phyloP scores from a whole-genome alignment of 768 basidiomycete species.

The Strobilomyces echinocephalus region DNA sequence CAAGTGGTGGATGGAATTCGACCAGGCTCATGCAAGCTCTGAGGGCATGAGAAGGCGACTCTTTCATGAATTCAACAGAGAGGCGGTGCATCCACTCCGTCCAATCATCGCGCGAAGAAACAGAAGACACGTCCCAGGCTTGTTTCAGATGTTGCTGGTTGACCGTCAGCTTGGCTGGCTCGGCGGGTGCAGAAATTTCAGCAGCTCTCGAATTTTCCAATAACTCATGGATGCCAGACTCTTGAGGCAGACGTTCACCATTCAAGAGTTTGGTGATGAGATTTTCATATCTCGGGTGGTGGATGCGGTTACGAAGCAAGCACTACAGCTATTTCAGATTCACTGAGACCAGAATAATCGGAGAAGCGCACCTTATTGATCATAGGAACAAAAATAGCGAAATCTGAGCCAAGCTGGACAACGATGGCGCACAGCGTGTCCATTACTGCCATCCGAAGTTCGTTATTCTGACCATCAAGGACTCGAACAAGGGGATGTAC shows the following conservation, averaged over 20 bases:
- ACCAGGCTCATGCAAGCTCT: conserved; percentile 94
- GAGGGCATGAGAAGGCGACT: conserved; percentile 96
- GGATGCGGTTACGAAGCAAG: conserved; percentile 68
- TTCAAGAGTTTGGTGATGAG: conserved; percentile 85
- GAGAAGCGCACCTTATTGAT: conserved; percentile 73
- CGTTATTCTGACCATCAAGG: conserved; percentile 66
- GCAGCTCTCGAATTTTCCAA: conserved; percentile 62
- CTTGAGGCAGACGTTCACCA: conserved; percentile 88
- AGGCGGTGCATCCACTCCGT: conserved; percentile 91
- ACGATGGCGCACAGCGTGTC: conserved; percentile 91
- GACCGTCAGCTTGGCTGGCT: conserved; percentile 83
- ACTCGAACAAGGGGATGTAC: conserved; percentile 93
- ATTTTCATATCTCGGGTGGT: conserved; percentile 80
- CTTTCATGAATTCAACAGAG: conserved; percentile 94
- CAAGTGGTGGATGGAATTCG: conserved; percentile 85
- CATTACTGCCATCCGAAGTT: conserved; percentile 82
- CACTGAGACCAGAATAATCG: neutral
- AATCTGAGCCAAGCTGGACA: conserved; percentile 91
- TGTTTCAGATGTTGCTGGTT: conserved; percentile 97
- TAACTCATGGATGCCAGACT: conserved; percentile 65
- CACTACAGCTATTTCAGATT: conserved; percentile 43
- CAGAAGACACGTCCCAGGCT: conserved; percentile 86
- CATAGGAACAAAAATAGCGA: conserved; percentile 95
- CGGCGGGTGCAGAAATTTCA: conserved; percentile 79
- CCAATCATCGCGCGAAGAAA: conserved; percentile 85